Percentiles rank a stretch among this genome's conserved stretches.
phyloP scores from a whole-genome alignment of 164 flowering plant species.

The Warburgia ugandensis region DNA sequence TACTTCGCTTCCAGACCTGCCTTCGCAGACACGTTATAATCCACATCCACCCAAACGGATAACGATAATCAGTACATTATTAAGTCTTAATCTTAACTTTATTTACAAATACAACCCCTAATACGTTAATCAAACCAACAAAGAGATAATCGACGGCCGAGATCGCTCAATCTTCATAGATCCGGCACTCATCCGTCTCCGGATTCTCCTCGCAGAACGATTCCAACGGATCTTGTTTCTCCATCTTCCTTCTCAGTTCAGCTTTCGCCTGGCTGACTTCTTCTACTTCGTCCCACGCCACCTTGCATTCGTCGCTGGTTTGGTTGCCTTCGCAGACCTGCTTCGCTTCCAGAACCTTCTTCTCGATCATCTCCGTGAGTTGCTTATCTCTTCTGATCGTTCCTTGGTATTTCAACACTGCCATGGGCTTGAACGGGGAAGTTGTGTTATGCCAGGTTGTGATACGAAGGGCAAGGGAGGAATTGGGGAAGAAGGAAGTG shows the following conservation, averaged over 20 bases:
- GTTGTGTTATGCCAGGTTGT: background rate
- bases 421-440: conserved; percentile 20
- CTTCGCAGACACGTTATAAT: too few relatives aligned
- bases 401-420: conserved; percentile 50
- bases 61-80: too few relatives aligned
- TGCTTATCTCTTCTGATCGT: conserved; percentile 62
- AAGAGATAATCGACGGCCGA: background rate
- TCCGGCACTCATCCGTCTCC: conserved; percentile 70
- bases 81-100: too few relatives aligned
- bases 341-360: conserved; percentile 62
- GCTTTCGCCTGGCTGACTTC: conserved; percentile 84
- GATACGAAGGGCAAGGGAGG: background rate
- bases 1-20: conserved; percentile 67
- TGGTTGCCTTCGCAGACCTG: conserved; percentile 55
- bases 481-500: background rate
- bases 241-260: conserved; percentile 43
- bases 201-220: conserved; percentile 57
- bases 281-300: conserved; percentile 90
- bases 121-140: too few relatives aligned
- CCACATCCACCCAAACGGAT: too few relatives aligned
- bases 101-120: too few relatives aligned
- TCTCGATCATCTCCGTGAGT: conserved; percentile 72
- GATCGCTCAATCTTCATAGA: conserved; percentile 41
- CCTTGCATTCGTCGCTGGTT: conserved; percentile 57
- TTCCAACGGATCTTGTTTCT: conserved; percentile 57